Conservation (phyloP, 208 protist species). For the Acanthamoeba lenticulata region DNA sequence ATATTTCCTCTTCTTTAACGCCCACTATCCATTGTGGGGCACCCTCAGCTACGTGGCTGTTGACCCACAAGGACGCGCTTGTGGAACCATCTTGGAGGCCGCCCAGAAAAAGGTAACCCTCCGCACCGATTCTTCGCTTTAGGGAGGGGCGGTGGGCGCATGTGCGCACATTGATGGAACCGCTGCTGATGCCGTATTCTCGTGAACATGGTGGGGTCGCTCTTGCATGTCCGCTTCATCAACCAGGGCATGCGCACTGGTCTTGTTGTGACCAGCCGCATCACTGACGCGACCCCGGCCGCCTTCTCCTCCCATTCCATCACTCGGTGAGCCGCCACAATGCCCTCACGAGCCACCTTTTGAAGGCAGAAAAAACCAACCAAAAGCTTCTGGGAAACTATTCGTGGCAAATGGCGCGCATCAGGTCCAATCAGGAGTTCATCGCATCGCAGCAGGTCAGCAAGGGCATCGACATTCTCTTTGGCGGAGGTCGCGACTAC, state of each 20-base stretch:
- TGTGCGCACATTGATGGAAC: too few relatives aligned
- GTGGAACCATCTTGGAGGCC: conserved; percentile 77
- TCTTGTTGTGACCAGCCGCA: conserved; percentile 72
- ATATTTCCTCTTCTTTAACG: neutral
- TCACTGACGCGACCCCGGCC: conserved; percentile 78
- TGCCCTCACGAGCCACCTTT: neutral
- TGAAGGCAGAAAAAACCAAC: too few relatives aligned
- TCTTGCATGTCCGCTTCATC: too few relatives aligned
- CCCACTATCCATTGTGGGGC: too few relatives aligned
- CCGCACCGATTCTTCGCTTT: neutral
- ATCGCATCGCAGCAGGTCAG: conserved; percentile 74
- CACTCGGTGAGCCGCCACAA: neutral
- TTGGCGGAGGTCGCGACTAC: conserved; percentile 75
- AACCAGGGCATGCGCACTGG: conserved; percentile 70
- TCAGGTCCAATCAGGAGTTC: conserved; percentile 23
- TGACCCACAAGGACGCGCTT: conserved; percentile 31
- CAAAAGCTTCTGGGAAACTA: neutral
- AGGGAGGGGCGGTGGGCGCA: too few relatives aligned
- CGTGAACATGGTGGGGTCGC: too few relatives aligned
- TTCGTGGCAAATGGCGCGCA: neutral
- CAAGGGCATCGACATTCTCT: conserved; percentile 69
- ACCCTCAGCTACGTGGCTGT: conserved; percentile 68
- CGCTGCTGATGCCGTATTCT: too few relatives aligned
- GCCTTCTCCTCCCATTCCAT: conserved; percentile 31
- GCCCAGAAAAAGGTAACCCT: neutral